phyloP scores from a whole-genome alignment of 768 basidiomycete species.

The Phylloporus rhodoxanthus region DNA sequence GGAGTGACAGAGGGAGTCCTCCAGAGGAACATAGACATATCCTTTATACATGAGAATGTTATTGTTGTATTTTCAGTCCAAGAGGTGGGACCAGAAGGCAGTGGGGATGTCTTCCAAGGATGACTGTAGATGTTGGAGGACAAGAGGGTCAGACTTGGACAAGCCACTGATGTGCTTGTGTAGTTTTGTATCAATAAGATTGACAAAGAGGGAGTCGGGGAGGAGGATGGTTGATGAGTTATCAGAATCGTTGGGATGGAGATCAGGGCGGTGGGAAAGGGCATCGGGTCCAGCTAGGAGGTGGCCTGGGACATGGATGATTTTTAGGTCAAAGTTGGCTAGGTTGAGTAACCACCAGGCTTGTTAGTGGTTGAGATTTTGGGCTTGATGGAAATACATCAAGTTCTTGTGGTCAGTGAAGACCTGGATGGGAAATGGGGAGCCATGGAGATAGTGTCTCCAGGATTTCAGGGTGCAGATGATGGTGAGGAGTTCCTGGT shows the following conservation, averaged over 20 bases:
- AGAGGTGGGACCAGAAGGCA: not conserved
- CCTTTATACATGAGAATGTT: not conserved
- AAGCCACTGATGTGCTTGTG: not conserved
- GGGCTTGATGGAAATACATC: not conserved
- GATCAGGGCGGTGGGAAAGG: not conserved
- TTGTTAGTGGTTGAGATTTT: not conserved
- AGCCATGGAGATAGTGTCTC: not conserved
- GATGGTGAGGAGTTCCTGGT: conserved; percentile 16
- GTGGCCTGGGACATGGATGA: not conserved
- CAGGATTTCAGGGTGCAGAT: not conserved
- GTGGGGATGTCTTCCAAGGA: not conserved
- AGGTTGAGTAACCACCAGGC: not conserved
- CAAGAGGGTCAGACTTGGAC: no score
- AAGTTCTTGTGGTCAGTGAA: conserved; percentile 29
- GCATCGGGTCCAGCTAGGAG: not conserved
- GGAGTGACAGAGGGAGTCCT: not conserved
- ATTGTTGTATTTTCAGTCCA: not conserved
- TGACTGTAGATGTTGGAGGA: no score
- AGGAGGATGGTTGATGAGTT: not conserved
- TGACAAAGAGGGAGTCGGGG: not conserved
- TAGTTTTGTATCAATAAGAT: not conserved
- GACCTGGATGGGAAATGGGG: conserved; percentile 27
- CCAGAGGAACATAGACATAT: not conserved
- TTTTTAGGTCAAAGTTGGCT: not conserved
- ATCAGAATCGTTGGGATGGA: not conserved